A percentile compares a stretch with the other conserved stretches of the same genome.
These are phyloP conservation scores for Nemania diffusa DNA, from an alignment of 2,329 filamentous ascomycete species.

Conservation along the genomic window DNA sequence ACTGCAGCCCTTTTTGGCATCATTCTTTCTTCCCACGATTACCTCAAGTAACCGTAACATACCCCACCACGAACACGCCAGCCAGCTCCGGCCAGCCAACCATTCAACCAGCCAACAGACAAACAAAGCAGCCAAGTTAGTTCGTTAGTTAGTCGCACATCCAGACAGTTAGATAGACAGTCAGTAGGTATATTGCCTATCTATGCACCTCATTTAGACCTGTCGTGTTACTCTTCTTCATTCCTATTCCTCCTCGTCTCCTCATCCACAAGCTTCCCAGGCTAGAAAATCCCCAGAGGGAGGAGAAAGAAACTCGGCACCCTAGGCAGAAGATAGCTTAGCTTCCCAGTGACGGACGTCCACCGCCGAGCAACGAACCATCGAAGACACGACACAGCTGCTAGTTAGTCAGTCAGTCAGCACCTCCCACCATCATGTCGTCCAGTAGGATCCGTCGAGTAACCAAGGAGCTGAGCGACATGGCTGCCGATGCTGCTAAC, in stretches of 20 bases:
- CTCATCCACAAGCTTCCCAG: not conserved
- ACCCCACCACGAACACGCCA: not conserved
- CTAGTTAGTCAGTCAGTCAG: too few relatives aligned
- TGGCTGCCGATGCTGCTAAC: conserved; percentile 72
- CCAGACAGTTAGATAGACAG: not conserved
- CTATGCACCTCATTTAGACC: not conserved
- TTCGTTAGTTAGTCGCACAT: not conserved
- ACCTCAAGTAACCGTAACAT: not conserved
- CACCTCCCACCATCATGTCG: conserved; percentile 52
- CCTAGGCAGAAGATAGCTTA: not conserved
- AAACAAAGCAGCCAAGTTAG: not conserved
- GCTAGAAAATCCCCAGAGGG: not conserved
- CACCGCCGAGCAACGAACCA: not conserved
- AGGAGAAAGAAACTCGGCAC: not conserved
- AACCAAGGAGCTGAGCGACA: conserved; percentile 80
- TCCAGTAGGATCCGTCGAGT: conserved; percentile 69
- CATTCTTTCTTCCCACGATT: not conserved
- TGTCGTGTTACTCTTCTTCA: not conserved
- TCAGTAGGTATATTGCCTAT: not conserved
- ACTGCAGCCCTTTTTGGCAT: not conserved
- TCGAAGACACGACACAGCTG: not conserved
- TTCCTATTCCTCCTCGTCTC: not conserved
- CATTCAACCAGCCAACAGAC: too few relatives aligned
- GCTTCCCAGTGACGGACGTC: not conserved
- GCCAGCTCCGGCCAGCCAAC: too few relatives aligned